A percentile compares a stretch with the other conserved stretches of the same genome.
Evolutionary conservation across 2,329 filamentous ascomycete genomes (phyloP).

Genomic region (Trichoderma sp.): DNA sequence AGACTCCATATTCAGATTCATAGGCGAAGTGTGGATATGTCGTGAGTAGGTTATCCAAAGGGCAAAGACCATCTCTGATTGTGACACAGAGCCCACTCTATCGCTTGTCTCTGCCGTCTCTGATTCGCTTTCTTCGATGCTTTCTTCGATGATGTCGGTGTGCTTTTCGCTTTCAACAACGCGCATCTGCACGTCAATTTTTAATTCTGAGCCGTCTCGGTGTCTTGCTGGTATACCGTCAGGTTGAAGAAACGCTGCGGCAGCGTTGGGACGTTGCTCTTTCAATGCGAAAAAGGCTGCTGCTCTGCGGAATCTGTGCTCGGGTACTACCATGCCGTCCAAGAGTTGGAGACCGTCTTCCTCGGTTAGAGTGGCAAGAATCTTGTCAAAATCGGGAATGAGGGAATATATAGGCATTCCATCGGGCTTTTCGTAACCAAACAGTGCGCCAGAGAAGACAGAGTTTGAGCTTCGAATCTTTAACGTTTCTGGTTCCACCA

Average conservation of each 20-base stretch:
- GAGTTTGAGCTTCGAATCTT: conserved; percentile 90
- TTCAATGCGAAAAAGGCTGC: conserved; percentile 80
- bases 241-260: conserved; percentile 77
- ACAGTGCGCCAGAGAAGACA: conserved; percentile 89
- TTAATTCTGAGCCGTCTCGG: conserved; percentile 86
- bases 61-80: conserved; percentile 84
- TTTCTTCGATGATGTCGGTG: conserved; percentile 60
- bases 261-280: conserved; percentile 77
- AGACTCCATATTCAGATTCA: conserved; percentile 57
- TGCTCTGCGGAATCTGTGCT: conserved; percentile 91
- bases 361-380: conserved; percentile 77
- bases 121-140: conserved; percentile 60
- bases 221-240: conserved; percentile 84
- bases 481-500: conserved; percentile 77
- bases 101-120: conserved; percentile 38
- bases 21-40: conserved; percentile 71
- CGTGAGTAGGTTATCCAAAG: conserved; percentile 97
- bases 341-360: conserved; percentile 81
- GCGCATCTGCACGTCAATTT: conserved; percentile 94
- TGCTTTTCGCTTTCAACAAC: conserved; percentile 87
- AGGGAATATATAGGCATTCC: conserved; percentile 77
- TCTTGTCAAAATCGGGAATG: conserved; percentile 83
- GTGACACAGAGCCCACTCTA: conserved; percentile 50
- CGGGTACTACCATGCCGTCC: conserved; percentile 95
- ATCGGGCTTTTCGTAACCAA: conserved; percentile 83